Percentiles rank a stretch among this genome's conserved stretches.
phyloP scores from a whole-genome alignment of 495 filamentous ascomycete genomes.

The Letharia columbiana region DNA sequence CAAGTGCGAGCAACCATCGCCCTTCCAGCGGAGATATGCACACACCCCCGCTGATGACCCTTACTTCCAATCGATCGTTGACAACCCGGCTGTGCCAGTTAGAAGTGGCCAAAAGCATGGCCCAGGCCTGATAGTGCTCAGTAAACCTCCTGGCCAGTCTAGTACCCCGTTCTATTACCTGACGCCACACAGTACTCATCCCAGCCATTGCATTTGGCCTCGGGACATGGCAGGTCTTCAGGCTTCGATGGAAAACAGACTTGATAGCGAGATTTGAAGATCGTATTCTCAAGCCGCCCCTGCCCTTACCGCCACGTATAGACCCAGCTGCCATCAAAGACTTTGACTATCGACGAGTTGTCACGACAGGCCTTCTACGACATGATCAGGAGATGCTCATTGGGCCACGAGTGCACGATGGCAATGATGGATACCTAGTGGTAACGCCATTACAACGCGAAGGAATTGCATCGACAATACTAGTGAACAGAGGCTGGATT shows the following conservation, averaged over 20 bases:
- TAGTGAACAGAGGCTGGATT: slow-evolving; percentile 90
- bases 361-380: slow-evolving; percentile 60
- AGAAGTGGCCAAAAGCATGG: slow-evolving; percentile 66
- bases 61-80: slow-evolving; percentile 70
- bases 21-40: slow-evolving; percentile 17
- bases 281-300: slow-evolving; percentile 72
- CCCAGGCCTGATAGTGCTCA: slow-evolving; percentile 70
- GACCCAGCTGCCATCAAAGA: slow-evolving; percentile 71
- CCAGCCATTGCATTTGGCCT: slow-evolving; percentile 84
- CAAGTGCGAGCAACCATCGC: slow-evolving; percentile 6
- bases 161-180: not conserved
- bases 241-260: slow-evolving; percentile 86
- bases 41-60: slow-evolving; percentile 54
- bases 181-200: slow-evolving; percentile 60
- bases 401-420: slow-evolving; percentile 81
- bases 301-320: slow-evolving; percentile 75
- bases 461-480: slow-evolving; percentile 53
- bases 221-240: slow-evolving; percentile 93
- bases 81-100: slow-evolving; percentile 72
- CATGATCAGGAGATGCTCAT: slow-evolving; percentile 96
- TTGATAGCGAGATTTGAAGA: slow-evolving; percentile 85
- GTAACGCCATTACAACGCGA: slow-evolving; percentile 79
- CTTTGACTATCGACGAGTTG: slow-evolving; percentile 87
- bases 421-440: slow-evolving; percentile 81
- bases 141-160: slow-evolving; percentile 32